Conservation (phyloP, 179 eudicot species). For the Actinidia chinensis region DNA sequence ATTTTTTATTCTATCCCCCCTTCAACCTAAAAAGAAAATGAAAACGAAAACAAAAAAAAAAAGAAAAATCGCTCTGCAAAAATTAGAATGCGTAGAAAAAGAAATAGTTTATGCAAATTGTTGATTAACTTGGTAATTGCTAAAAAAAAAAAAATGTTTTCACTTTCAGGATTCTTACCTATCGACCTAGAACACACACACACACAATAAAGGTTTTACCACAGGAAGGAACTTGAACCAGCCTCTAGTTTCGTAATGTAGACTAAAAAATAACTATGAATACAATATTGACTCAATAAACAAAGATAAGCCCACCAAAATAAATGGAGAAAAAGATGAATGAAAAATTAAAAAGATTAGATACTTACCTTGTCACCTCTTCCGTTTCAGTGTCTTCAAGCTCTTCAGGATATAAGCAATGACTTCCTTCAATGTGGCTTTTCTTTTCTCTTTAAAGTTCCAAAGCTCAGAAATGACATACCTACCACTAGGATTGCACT, state of each 20-base stretch:
- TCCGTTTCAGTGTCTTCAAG: conserved; percentile 35
- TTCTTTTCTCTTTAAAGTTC: conserved; percentile 45
- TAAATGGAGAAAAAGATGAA: background rate
- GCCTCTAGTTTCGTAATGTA: background rate
- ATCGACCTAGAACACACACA: too few species aligned
- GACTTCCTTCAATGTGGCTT: conserved; percentile 55
- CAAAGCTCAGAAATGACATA: conserved; percentile 52
- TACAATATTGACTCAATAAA: background rate
- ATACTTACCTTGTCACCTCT: conserved; percentile 21
- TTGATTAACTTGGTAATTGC: background rate
- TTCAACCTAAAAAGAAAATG: too few species aligned
- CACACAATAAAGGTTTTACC: too few species aligned
- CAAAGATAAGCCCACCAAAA: background rate
- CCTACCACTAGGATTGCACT: conserved; percentile 52
- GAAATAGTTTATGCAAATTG: background rate
- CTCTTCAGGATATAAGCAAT: conserved; percentile 36
- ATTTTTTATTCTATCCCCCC: too few species aligned
- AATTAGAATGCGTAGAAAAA: background rate
- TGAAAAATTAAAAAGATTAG: background rate
- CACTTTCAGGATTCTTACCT: background rate
- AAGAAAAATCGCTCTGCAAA: background rate
- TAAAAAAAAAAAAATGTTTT: too few species aligned
- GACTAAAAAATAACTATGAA: background rate
- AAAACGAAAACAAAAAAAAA: background rate
- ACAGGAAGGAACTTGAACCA: background rate